These are phyloP conservation scores for Grifola frondosa DNA, from an alignment of 1,284 basidiomycete species.

Conservation along the genomic window DNA sequence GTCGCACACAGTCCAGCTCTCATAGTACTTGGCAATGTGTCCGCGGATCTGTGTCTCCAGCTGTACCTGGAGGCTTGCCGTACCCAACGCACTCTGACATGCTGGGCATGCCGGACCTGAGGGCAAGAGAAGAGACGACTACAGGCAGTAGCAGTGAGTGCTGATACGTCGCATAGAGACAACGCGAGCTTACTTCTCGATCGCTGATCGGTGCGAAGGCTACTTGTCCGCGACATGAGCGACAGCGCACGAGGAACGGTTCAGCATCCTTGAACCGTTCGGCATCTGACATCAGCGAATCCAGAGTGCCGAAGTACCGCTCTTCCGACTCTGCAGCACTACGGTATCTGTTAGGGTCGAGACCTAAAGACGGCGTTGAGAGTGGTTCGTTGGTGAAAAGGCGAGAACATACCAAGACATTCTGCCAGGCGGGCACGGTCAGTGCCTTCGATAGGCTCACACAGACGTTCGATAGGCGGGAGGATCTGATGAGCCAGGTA, in stretches of 20 bases:
- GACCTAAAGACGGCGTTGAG: conserved; percentile 45
- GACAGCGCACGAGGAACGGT: conserved; percentile 74
- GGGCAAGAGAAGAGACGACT: conserved; percentile 50
- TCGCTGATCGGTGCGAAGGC: conserved; percentile 69
- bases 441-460: conserved; percentile 95
- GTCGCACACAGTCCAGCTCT: conserved; percentile 86
- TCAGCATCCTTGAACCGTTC: conserved; percentile 82
- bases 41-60: conserved; percentile 83
- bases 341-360: conserved; percentile 84
- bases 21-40: conserved; percentile 83
- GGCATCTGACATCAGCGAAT: conserved; percentile 87
- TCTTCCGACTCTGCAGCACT: conserved; percentile 53
- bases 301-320: conserved; percentile 77
- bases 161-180: not conserved
- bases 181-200: conserved; percentile 47
- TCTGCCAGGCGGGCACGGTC: conserved; percentile 90
- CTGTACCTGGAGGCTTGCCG: conserved; percentile 75
- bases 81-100: conserved; percentile 57
- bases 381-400: not conserved
- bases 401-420: conserved; percentile 75
- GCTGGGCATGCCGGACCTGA: conserved; percentile 57
- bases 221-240: conserved; percentile 63
- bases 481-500: conserved; percentile 93
- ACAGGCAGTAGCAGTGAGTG: conserved; percentile 1
- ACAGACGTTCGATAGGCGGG: conserved; percentile 92